Base-by-base conservation (phyloP, 306 rosid genomes). In the Sindora glabra region DNA sequence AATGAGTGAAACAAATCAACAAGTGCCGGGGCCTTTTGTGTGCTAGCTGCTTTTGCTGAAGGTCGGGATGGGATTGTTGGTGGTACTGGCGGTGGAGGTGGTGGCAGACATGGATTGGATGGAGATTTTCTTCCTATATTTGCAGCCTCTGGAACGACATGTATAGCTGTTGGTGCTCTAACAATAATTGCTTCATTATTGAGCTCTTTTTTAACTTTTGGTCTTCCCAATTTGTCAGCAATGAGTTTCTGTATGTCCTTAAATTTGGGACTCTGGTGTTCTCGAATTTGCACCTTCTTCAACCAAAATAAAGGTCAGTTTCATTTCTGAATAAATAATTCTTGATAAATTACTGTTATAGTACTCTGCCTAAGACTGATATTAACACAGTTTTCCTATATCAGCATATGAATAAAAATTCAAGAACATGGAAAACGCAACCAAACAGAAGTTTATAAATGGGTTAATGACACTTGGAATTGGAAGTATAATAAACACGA, bases 221-320 rank as follows among this genome's bases (percentile, higher is more conserved):
- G 71, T 50, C 64, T 17, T 74, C 83, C 84, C 74, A 85, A 61
- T 73, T 85, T 89, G 74, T 79, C 81, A 77, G 90, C 90, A 72
- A 89, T 85, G 67, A 80, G 87, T 59, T 77, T 83, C 77, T 81
- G 89, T 60, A 83, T 83, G 71, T 84, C 94, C 64, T 85, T 84
- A 46, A 82, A 77, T 34, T 76, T 81, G 17, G 86, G 74, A 23
- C 70, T 78, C 70, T 74, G 83, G 72, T 64, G 69, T 64, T 73
- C 84, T 62, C 79, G 83, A 65, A 66, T 56, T 65, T 68, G 12
- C 44, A 65, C 77, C 80, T 61, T 70, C 86, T 77, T 67, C 82
- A 77, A 66, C 49, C 58, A 76, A 60, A 50, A 57, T 7, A 68
- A 62, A 56, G 39, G 38, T 56, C 18, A 68, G 34, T 48, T 48